phyloP scores from a whole-genome alignment of 2,329 filamentous ascomycete genomes.

The Chrysoporthe cubensis region DNA sequence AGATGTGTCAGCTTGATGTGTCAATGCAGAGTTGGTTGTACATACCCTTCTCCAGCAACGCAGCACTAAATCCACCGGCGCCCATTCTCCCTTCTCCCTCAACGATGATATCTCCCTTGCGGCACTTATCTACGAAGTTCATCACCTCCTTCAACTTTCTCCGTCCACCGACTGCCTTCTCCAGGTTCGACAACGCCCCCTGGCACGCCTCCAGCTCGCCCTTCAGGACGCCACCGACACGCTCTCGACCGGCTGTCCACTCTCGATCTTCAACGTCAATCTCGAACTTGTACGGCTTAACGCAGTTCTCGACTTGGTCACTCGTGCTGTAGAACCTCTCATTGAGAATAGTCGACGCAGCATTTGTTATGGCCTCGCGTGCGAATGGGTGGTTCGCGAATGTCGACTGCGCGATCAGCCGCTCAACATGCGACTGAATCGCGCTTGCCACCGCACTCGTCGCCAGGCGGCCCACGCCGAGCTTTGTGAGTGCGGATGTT shows the following conservation, averaged over 20 bases:
- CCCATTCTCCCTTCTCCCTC: slow-evolving; percentile 84
- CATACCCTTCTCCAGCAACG: slow-evolving; percentile 80
- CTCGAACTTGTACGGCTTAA: slow-evolving; percentile 98
- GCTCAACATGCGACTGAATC: slow-evolving; percentile 83
- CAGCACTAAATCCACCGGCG: slow-evolving; percentile 90
- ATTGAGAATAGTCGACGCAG: slow-evolving; percentile 85
- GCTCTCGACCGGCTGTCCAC: slow-evolving; percentile 84
- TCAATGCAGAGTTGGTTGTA: not conserved
- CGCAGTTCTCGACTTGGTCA: slow-evolving; percentile 97
- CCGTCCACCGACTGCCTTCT: slow-evolving; percentile 77
- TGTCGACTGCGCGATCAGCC: slow-evolving; percentile 76
- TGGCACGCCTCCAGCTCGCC: slow-evolving; percentile 86
- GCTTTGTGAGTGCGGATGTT: slow-evolving; percentile 85
- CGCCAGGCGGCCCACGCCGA: slow-evolving; percentile 89
- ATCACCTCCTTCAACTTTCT: slow-evolving; percentile 90
- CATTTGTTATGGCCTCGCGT: slow-evolving; percentile 88
- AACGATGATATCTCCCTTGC: slow-evolving; percentile 81
- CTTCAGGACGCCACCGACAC: slow-evolving; percentile 79
- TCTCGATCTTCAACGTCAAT: slow-evolving; percentile 93
- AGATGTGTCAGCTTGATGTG: slow-evolving; percentile 34
- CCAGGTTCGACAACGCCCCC: slow-evolving; percentile 73
- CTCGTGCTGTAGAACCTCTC: slow-evolving; percentile 96
- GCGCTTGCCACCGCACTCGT: slow-evolving; percentile 88
- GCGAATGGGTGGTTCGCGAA: slow-evolving; percentile 92
- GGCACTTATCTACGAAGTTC: slow-evolving; percentile 85